Evolutionary conservation across 192 early-diverging fungal genomes (phyloP).

Genomic region (Coemansia furcata): DNA sequence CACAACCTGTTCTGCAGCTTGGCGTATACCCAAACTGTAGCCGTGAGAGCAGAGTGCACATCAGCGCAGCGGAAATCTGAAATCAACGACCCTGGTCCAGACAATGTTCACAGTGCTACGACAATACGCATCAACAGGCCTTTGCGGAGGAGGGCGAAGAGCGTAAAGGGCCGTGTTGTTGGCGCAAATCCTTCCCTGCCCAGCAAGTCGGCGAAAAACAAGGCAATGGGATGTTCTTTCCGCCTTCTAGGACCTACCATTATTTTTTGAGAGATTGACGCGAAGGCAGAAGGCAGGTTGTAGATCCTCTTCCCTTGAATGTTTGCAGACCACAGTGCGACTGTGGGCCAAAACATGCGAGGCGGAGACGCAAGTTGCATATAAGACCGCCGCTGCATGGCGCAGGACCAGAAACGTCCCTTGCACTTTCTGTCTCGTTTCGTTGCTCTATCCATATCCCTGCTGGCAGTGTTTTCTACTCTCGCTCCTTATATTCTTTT

Average conservation of each 20-base stretch:
- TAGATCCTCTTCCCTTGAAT: not conserved
- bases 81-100: not conserved
- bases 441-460: not conserved
- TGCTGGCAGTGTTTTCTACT: not conserved
- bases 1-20: not conserved
- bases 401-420: not conserved
- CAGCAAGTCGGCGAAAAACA: not conserved
- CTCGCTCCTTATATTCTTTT: not conserved
- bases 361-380: conserved; percentile 1
- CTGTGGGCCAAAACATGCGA: not conserved
- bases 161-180: not conserved
- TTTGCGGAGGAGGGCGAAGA: not conserved
- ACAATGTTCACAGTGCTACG: not conserved
- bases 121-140: not conserved
- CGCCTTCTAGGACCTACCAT: not conserved
- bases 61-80: not conserved
- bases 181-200: not conserved
- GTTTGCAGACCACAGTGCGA: conserved; percentile 4
- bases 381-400: not conserved
- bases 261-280: not conserved
- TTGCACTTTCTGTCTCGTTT: not conserved
- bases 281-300: conserved; percentile 5
- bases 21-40: not conserved
- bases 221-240: not conserved
- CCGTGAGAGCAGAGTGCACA: not conserved